Percentiles rank a stretch among this genome's conserved stretches.
Evolutionary conservation across 805 yeast genomes (phyloP).

Genomic region (Candida verbasci): DNA sequence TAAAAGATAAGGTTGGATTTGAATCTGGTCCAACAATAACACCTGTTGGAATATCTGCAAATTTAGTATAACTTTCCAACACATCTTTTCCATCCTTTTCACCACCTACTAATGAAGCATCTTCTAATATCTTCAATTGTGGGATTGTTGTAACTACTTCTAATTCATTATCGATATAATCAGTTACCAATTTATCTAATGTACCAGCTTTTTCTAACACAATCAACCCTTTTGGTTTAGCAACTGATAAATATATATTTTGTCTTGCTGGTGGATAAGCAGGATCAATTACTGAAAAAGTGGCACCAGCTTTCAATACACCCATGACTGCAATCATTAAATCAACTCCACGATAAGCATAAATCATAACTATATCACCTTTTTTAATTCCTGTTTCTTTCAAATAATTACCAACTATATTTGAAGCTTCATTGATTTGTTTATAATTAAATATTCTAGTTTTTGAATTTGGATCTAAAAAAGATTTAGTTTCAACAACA

Average conservation of each 20-base stretch:
- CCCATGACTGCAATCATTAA: constrained; percentile 96
- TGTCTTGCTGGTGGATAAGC: constrained; percentile 99
- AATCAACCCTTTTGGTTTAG: constrained; percentile 86
- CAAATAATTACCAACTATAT: constrained; percentile 86
- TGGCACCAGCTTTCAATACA: constrained; percentile 96
- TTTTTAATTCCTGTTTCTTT: constrained; percentile 73
- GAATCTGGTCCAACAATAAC: constrained; percentile 96
- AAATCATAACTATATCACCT: constrained; percentile 97
- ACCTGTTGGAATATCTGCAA: constrained; percentile 64
- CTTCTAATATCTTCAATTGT: constrained; percentile 68
- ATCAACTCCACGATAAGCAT: constrained; percentile 97
- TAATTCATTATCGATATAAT: constrained; percentile 70
- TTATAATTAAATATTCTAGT: constrained; percentile 76
- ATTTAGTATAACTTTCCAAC: constrained; percentile 42
- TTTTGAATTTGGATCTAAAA: constrained; percentile 46
- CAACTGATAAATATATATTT: constrained; percentile 86
- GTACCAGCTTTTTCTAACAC: constrained; percentile 88
- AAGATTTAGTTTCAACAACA: constrained; percentile 86
- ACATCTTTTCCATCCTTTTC: constrained; percentile 39
- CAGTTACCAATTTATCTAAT: constrained; percentile 71
- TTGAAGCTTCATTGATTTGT: constrained; percentile 90
- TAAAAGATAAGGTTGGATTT: constrained; percentile 93
- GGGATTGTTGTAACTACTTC: constrained; percentile 71
- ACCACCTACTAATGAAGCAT: constrained; percentile 71
- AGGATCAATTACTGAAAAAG: constrained; percentile 97